Base-by-base conservation (phyloP, 2,329 filamentous ascomycete genomes). In the Leptographium procerum region DNA sequence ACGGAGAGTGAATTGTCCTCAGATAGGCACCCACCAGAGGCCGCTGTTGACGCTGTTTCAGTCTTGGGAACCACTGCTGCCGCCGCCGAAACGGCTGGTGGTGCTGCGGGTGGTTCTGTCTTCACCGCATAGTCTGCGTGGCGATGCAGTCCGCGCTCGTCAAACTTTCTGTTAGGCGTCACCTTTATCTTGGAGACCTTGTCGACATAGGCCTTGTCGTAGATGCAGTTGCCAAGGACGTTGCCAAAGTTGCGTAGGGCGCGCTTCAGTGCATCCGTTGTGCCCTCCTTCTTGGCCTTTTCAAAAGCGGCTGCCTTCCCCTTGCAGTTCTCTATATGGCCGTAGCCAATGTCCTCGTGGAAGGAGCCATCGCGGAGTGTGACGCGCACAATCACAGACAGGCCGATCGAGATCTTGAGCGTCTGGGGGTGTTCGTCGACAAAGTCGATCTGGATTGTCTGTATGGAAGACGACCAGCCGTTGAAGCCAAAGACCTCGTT, bases 401-500 rank as follows among this genome's bases (percentile, higher is more conserved):
- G 71, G 0, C 94, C 94, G 40, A 97, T 77, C 62, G 82, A 91
- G 65, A 96, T 85, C 69, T 86, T 92, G 61, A 86, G 81, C 10
- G 85, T 91, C 66, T 86, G 81, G 19, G 85, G 81, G 66, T 87
- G 85, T 72, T 96, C 91, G 68, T 97, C 92, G 61, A 94, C 89
- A 71, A 95, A 97, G 71, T 99, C 94, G 60, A 97, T 88, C 69
- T 95, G 88, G 43, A 96, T 88, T 68, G 95, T 91, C 68, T 92
- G 89, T 60, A 99, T 94, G n/a, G 88, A 87, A 58, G 89, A 95
- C 11, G 89, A 96, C 94, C 94, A 99, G 66, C 91, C 91, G 73
- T 96, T 96, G 77, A 96, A 96, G 11, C 91, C 91, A 73, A 96
- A 96, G 1, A 96, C 86, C 70, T 96, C 89, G 67, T 96, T 96